These are phyloP conservation scores for Stephanodiscus minutulus DNA, from an alignment of 108 stramenopile species.

Conservation along the genomic window DNA sequence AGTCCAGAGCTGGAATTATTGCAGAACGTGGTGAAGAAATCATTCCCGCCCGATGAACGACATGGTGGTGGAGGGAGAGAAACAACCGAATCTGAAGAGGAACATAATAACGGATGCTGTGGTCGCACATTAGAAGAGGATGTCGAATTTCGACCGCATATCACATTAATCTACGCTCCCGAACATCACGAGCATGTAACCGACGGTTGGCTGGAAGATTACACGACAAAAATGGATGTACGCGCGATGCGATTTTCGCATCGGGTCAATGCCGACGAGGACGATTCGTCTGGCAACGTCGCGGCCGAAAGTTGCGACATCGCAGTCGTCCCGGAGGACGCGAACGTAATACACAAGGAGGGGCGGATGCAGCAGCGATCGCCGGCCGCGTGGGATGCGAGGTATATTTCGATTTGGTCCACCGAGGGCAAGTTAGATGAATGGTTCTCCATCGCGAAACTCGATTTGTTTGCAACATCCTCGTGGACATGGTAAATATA, in stretches of 20 bases:
- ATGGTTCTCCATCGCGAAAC: conserved; percentile 37
- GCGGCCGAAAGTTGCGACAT: neutral
- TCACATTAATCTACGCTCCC: conserved; percentile 52
- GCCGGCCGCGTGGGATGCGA: conserved; percentile 24
- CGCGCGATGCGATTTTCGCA: conserved; percentile 10
- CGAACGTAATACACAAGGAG: neutral
- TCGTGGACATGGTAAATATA: conserved; percentile 2
- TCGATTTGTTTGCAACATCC: conserved; percentile 23
- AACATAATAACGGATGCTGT: too few relatives aligned
- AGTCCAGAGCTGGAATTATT: conserved; percentile 18
- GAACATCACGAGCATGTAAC: conserved; percentile 28
- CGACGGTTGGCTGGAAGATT: conserved; percentile 27
- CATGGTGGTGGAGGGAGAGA: conserved; percentile 13
- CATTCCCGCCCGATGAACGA: conserved; percentile 53
- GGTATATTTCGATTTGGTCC: conserved; percentile 43
- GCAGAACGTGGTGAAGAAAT: conserved; percentile 28
- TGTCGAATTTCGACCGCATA: conserved; percentile 41
- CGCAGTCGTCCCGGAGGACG: neutral
- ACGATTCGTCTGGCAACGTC: neutral
- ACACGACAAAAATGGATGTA: conserved; percentile 18
- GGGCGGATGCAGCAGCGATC: too few relatives aligned
- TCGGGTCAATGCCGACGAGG: neutral
- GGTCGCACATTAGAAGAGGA: neutral
- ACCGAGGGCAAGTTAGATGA: conserved; percentile 46
- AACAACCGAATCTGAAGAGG: neutral